Evolutionary conservation across 805 yeast species (phyloP).

Genomic region (Saturnispora mendoncae): DNA sequence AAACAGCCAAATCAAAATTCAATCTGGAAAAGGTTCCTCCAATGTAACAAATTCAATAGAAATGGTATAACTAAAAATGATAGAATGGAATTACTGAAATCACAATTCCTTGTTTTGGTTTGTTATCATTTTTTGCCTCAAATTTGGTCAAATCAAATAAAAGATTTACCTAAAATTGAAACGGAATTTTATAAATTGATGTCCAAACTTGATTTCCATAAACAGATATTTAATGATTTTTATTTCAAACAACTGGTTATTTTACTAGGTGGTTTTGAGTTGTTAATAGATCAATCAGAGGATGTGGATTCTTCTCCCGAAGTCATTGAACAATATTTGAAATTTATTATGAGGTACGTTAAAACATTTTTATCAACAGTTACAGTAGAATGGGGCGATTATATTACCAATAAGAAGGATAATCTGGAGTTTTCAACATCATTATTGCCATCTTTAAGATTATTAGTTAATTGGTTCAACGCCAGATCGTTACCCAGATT

Average conservation of each 20-base stretch:
- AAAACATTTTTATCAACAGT: slow-evolving; percentile 23
- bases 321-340: slow-evolving; percentile 27
- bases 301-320: slow-evolving; percentile 20
- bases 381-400: background rate
- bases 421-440: slow-evolving; percentile 18
- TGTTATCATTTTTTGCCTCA: slow-evolving; percentile 35
- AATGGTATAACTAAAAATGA: slow-evolving; percentile 28
- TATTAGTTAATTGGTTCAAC: slow-evolving; percentile 50
- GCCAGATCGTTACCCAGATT: slow-evolving; percentile 35
- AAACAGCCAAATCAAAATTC: slow-evolving; percentile 28
- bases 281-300: slow-evolving; percentile 24
- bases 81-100: slow-evolving; percentile 25
- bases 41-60: slow-evolving; percentile 20
- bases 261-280: slow-evolving; percentile 32
- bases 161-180: slow-evolving; percentile 24
- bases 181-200: slow-evolving; percentile 25
- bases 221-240: slow-evolving; percentile 28
- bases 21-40: slow-evolving; percentile 23
- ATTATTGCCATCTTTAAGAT: slow-evolving; percentile 35
- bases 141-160: slow-evolving; percentile 29
- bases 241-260: slow-evolving; percentile 31
- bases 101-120: slow-evolving; percentile 26
- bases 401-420: background rate
- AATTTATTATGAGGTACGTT: slow-evolving; percentile 35
- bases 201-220: slow-evolving; percentile 25